Conservation (phyloP, 192 early-diverging fungal genomes). For the Ambispora gerdemannii region DNA sequence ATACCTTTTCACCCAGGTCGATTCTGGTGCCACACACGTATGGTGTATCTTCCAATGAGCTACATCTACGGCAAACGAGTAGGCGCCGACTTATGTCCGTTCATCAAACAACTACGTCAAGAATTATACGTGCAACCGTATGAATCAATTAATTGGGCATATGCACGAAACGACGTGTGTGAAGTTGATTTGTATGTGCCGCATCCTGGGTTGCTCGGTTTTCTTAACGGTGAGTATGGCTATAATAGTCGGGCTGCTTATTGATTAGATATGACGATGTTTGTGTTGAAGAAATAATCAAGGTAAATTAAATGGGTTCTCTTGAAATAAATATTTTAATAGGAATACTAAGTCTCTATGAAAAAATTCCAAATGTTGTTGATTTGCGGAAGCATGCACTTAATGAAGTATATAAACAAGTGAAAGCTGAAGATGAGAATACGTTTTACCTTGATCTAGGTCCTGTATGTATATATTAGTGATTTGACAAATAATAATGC, state of each 20-base stretch:
- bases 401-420: constrained; percentile 72
- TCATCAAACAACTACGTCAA: constrained; percentile 75
- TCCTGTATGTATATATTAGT: constrained; percentile 65
- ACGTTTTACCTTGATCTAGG: constrained; percentile 87
- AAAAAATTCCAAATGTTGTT: constrained; percentile 60
- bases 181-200: constrained; percentile 82
- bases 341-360: constrained; percentile 64
- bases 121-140: constrained; percentile 91
- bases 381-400: constrained; percentile 65
- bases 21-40: constrained; percentile 93
- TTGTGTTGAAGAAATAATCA: too few species aligned
- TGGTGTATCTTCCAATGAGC: constrained; percentile 95
- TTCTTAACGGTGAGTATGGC: constrained; percentile 66
- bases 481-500: too few species aligned
- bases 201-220: constrained; percentile 72
- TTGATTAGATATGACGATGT: too few species aligned
- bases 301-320: too few species aligned
- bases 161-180: constrained; percentile 78
- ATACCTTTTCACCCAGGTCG: constrained; percentile 84
- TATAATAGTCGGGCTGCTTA: too few species aligned
- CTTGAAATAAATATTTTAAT: neutral
- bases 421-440: constrained; percentile 86
- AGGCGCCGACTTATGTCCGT: constrained; percentile 55
- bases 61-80: constrained; percentile 79
- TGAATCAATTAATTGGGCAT: constrained; percentile 77